Evolutionary conservation across 192 early-diverging fungal species (phyloP), one percentile per base, ranked within the genome.

Genomic region (Coemansia sp.): DNA sequence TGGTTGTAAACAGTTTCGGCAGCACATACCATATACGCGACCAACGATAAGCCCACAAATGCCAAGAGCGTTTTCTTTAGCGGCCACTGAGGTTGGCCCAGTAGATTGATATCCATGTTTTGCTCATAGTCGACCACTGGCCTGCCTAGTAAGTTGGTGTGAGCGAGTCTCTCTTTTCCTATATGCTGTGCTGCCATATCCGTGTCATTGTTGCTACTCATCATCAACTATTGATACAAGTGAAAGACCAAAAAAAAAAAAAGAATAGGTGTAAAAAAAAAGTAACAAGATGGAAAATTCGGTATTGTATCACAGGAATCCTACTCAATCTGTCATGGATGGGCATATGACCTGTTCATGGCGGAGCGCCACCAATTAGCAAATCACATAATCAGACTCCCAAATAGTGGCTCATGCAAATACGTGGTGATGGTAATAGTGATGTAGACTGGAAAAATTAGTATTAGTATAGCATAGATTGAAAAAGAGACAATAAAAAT

Each of bases 1-100:
- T 93, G 93, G 40, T 90, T 86, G 59, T 95, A 86, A 53, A 95
- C 88, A 0, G 93, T 96, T 74, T 91, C 90, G 70, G 95, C 94
- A 8, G 93, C 71, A 17, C 89, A 86, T 0, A 88, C 88, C 35
- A 95, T 86, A 60, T 94, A 90, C 62, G 91, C 82, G 11, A 85
- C 85, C 16, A 92, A 62, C 11, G 84, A 78, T 37, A 95, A 76
- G 0, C 80, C 84, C 3, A 58, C 16, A 35, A 76, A 73, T 4
- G 68, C 62, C 32, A 50, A 46, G 1, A 69, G 33, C 3, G 68
- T 67, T 39, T 78, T 78, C 42, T 30, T 39, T n/a, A 32, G 5
- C n/a, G 66, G 49, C 81, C 81, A 84, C 26, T 66, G 68, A 23
- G 66, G 73, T 63, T 84, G 81, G 3, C 81, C 81, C 9, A 84